phyloP scores from a whole-genome alignment of 768 basidiomycete genomes.

The Suillus placidus region DNA sequence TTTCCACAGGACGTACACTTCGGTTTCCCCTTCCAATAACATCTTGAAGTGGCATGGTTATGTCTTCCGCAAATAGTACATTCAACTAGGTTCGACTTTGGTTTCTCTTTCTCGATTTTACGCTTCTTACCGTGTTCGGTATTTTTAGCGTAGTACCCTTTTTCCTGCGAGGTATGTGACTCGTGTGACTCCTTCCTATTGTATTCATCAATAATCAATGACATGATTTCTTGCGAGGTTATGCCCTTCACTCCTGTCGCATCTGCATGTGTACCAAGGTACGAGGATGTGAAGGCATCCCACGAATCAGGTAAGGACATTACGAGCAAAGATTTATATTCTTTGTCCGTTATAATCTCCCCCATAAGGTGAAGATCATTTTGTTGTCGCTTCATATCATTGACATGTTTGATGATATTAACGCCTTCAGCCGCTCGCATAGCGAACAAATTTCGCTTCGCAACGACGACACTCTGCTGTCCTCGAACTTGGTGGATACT shows the following conservation, averaged over 20 bases:
- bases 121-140: no score
- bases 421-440: background rate
- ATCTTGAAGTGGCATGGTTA: background rate
- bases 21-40: constrained; percentile 5
- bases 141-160: background rate
- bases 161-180: background rate
- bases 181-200: background rate
- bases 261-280: constrained; percentile 2
- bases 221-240: background rate
- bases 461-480: constrained; percentile 1
- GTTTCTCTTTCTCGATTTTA: no score
- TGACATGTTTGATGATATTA: background rate
- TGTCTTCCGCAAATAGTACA: background rate
- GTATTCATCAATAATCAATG: constrained; percentile 1
- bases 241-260: background rate
- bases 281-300: constrained; percentile 4
- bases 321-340: constrained; percentile 2
- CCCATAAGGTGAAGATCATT: background rate
- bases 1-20: constrained; percentile 2
- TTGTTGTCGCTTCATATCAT: background rate
- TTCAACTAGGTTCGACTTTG: background rate
- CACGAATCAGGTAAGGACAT: background rate
- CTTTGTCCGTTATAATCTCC: background rate
- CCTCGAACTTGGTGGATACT: constrained; percentile 5
- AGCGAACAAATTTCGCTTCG: background rate